Conservation (phyloP, 805 yeast species). For the Saccharomycopsis capsularis region DNA sequence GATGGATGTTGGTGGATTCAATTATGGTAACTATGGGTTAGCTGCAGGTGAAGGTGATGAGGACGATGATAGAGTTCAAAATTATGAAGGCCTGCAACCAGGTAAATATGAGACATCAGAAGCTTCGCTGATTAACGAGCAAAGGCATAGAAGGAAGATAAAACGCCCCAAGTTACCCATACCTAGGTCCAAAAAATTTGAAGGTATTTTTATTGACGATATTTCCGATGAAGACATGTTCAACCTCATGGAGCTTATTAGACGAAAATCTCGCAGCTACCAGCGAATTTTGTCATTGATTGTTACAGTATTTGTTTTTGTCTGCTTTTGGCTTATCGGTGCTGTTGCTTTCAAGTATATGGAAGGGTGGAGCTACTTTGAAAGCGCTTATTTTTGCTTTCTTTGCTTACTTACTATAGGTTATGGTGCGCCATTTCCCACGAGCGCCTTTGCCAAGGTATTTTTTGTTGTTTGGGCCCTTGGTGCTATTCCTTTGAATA, state of each 20-base stretch:
- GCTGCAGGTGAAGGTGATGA: background rate
- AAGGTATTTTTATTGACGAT: conserved; percentile 7
- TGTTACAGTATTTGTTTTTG: conserved; percentile 37
- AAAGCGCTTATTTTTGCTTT: conserved; percentile 68
- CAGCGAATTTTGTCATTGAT: conserved; percentile 37
- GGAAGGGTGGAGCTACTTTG: conserved; percentile 69
- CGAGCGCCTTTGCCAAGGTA: conserved; percentile 55
- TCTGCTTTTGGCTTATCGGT: conserved; percentile 66
- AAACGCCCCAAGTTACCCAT: too few species aligned
- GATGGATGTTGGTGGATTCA: background rate
- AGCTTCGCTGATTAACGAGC: background rate
- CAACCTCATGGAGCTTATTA: conserved; percentile 46
- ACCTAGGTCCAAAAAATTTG: background rate
- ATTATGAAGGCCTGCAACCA: conserved; percentile 2
- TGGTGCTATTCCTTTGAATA: conserved; percentile 81
- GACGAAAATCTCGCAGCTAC: conserved; percentile 33
- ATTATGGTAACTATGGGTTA: background rate
- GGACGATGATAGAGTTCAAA: background rate
- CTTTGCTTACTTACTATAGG: conserved; percentile 77
- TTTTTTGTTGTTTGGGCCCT: conserved; percentile 78
- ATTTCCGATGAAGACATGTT: conserved; percentile 45
- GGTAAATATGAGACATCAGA: too few species aligned
- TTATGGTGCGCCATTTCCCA: conserved; percentile 71
- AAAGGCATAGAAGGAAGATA: background rate
- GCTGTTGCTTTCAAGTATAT: conserved; percentile 52